Evolutionary conservation across 2,329 filamentous ascomycete genomes (phyloP).

Genomic region (Stemphylium lycopersici): DNA sequence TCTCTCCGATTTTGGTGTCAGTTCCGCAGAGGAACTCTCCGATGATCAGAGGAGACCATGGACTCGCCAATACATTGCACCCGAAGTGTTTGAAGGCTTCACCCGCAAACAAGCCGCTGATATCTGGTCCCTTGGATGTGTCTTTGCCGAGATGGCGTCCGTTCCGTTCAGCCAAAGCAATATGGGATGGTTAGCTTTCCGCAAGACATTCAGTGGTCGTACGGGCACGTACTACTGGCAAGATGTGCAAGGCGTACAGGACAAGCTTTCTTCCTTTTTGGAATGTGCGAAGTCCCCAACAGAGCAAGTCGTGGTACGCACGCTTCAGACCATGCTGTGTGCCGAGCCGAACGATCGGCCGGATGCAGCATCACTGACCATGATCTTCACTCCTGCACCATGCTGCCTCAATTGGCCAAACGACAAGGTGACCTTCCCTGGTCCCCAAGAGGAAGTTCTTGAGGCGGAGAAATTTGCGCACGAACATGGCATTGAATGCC

Average conservation of each 20-base stretch:
- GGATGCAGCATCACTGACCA: conserved; percentile 37
- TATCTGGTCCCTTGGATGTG: conserved; percentile 95
- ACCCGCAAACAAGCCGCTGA: conserved; percentile 58
- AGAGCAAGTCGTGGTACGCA: conserved; percentile 34
- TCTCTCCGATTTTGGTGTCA: conserved; percentile 48
- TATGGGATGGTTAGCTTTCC: conserved; percentile 33
- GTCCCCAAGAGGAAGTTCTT: conserved; percentile 39
- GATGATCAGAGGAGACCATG: conserved; percentile 30
- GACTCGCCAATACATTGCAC: conserved; percentile 45
- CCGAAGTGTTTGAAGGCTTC: conserved; percentile 40
- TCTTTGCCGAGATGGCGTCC: conserved; percentile 90
- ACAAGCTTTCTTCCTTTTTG: conserved; percentile 31
- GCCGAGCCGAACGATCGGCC: conserved; percentile 39
- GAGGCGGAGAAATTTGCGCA: conserved; percentile 33
- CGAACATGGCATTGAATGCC: conserved; percentile 25
- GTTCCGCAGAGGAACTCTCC: conserved; percentile 32
- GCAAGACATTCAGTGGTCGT: conserved; percentile 36
- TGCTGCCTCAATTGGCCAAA: conserved; percentile 48
- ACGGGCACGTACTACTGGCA: conserved; percentile 46
- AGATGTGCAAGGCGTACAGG: conserved; percentile 38
- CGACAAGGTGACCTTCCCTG: conserved; percentile 39
- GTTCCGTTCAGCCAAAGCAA: conserved; percentile 33
- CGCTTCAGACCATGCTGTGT: conserved; percentile 42
- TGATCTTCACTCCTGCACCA: conserved; percentile 44
- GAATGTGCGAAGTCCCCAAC: conserved; percentile 22